phyloP scores from a whole-genome alignment of 2,329 filamentous ascomycete genomes.

The Verticillium tricorpus region DNA sequence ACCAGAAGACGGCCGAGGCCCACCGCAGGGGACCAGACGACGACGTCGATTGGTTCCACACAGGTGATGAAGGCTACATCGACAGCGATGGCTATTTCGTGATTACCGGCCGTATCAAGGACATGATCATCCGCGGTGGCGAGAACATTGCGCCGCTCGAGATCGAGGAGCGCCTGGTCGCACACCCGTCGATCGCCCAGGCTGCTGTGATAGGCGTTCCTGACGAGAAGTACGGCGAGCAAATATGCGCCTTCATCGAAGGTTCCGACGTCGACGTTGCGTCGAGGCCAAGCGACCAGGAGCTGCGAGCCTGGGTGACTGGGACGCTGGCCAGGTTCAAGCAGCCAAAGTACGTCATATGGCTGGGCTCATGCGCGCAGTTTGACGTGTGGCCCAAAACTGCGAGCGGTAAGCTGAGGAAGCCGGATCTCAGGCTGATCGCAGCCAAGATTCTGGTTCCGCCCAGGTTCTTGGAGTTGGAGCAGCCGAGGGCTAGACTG shows the following conservation, averaged over 20 bases:
- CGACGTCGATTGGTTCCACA: slow-evolving; percentile 67
- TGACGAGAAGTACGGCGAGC: slow-evolving; percentile 65
- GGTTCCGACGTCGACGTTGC: not conserved
- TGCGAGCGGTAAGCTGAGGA: slow-evolving; percentile 65
- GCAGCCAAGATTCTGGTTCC: not conserved
- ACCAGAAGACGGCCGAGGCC: not conserved
- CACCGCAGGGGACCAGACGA: not conserved
- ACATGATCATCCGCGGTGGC: slow-evolving; percentile 80
- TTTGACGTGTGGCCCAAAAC: slow-evolving; percentile 55
- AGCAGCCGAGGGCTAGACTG: not conserved
- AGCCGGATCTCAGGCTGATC: slow-evolving; percentile 22
- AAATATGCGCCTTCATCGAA: slow-evolving; percentile 61
- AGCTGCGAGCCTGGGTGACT: slow-evolving; percentile 57
- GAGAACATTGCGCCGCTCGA: slow-evolving; percentile 73
- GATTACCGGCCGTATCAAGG: slow-evolving; percentile 81
- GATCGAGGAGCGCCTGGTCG: slow-evolving; percentile 65
- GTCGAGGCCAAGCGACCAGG: slow-evolving; percentile 40
- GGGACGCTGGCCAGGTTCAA: slow-evolving; percentile 60
- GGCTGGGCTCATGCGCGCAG: slow-evolving; percentile 60
- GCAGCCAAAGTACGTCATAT: slow-evolving; percentile 67
- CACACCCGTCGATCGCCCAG: slow-evolving; percentile 54
- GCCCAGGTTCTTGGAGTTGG: not conserved
- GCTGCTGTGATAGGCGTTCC: slow-evolving; percentile 67
- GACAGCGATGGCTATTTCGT: slow-evolving; percentile 70
- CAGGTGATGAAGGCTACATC: slow-evolving; percentile 78